phyloP scores from a whole-genome alignment of 495 filamentous ascomycete species.

The Aspergillus baeticus region DNA sequence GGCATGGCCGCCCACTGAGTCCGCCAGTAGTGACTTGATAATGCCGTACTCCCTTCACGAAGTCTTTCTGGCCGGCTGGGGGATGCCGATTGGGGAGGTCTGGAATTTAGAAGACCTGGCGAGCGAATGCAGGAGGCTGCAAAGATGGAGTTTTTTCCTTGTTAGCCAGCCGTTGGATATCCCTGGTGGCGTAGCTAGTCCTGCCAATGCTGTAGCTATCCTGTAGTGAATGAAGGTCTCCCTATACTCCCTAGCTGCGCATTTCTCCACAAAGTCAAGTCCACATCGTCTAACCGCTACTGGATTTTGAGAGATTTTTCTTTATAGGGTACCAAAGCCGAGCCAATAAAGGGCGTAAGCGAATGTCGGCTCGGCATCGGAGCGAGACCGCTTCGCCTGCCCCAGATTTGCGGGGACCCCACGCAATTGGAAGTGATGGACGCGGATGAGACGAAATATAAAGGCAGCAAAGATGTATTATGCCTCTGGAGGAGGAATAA shows the following conservation, averaged over 20 bases:
- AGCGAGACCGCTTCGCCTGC: neutral
- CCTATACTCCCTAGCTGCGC: no score
- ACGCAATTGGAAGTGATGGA: neutral
- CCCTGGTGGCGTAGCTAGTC: neutral
- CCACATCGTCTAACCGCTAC: no score
- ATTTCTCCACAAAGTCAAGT: no score
- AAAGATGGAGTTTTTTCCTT: neutral
- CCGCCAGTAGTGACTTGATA: slow-evolving; percentile 13
- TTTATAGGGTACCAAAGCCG: no score
- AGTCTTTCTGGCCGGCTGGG: neutral
- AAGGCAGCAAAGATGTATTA: neutral
- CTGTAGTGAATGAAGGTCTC: no score
- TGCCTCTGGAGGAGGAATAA: neutral
- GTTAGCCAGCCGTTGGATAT: neutral
- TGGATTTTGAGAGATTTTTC: no score
- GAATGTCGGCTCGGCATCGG: neutral
- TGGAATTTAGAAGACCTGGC: neutral
- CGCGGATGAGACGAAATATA: neutral
- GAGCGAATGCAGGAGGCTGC: neutral
- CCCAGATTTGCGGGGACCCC: neutral
- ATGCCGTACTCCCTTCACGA: slow-evolving; percentile 5
- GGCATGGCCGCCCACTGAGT: slow-evolving; percentile 24
- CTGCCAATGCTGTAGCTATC: neutral
- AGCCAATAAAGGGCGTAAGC: no score
- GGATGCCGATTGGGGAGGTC: neutral